Evolutionary conservation across 2,329 filamentous ascomycete species (phyloP), one percentile per base, ranked within the genome.

Genomic region (Helotiales sp.): DNA sequence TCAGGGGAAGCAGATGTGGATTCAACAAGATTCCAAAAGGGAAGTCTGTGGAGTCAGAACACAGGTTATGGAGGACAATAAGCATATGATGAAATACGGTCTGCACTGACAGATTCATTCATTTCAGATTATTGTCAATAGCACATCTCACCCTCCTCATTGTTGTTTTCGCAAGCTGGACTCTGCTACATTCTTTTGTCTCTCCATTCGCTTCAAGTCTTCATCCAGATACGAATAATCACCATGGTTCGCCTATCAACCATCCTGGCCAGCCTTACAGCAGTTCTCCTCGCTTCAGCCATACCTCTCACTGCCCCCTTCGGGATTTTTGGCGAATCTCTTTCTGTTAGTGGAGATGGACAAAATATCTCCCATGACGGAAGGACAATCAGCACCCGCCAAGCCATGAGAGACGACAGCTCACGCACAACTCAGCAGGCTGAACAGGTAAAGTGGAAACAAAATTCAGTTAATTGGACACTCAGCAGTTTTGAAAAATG

Each of bases 311-410:
- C 55, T 24, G 40, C 68, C 26, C 66, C 67, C 40, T 24, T 47
- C 13, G 66, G 69, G 30, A 52, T 52, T n/a, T 64, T 64, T 22
- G 66, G 65, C 4, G 43, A 62, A 58, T 61, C 66, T 5, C 32
- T 70, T 7, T 55, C 69, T 1, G 63, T 71, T 30, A 63, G 61
- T 58, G 64, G 66, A 61, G 63, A 72, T 64, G 69, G 71, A n/a
- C 30, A 64, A 34, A 66, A 45, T 28, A 47, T 65, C n/a, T 54
- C 65, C 10, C 26, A 69, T 15, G 57, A 55, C 32, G 66, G 66
- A n/a, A 61, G 61, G 30, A 52, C 60, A 4, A 68, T 72, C 34
- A 57, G 61, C 26, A n/a, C 70, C 3, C 37, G 15, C n/a, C 47
- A 68, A 50, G 67, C 49, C 7, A 49, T 64, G 24, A 57, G 43